Evolutionary conservation across 2,329 filamentous ascomycete species (phyloP), one percentile per base, ranked within the genome.

Genomic region (Colletotrichum sojae): DNA sequence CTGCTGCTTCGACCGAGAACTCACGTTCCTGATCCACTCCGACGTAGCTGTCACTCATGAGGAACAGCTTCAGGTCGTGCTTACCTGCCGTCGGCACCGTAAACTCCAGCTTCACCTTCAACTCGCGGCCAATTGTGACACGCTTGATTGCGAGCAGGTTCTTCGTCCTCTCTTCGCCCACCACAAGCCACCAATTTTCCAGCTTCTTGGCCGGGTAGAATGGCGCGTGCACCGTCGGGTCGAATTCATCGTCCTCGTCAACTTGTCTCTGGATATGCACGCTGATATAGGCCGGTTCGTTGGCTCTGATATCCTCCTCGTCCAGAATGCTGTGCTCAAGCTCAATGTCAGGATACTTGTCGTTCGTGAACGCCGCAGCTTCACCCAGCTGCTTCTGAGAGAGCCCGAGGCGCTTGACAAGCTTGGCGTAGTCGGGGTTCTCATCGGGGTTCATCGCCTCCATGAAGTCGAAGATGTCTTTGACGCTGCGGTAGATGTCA

Each of bases 171-270:
- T 98, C 94, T 75, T 98, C 95, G 36, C 95, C 95, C 40, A 99
- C 94, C 20, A 99, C 94, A 64, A 99, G 84, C 96, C 96, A 99
- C 95, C 95, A 99, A 78, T 96, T 97, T 86, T 99, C 96, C 84
- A 94, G 92, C 87, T 99, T 99, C 80, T 92, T 92, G 57, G 81
- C 85, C 1, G 96, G 95, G 78, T 96, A 99, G 86, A 98, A 99
- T 0, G 96, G 96, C 59, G 95, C 95, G 78, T 98, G 95, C 2
- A 98, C 97, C 1, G 91, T 91, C 2, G 92, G 89, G 78, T 98
- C 94, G 16, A 92, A 88, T 22, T 88, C 84, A 13, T 85, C 84
- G 61, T 90, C 89, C 61, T 91, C 89, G n/a, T 90, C 91, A 5
- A 95, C 83, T 75, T 97, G 94, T 39, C 96, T 92, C 74, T 94